Conservation (phyloP, 371 early-diverging fungal genomes). For the Mucor circinelloides region DNA sequence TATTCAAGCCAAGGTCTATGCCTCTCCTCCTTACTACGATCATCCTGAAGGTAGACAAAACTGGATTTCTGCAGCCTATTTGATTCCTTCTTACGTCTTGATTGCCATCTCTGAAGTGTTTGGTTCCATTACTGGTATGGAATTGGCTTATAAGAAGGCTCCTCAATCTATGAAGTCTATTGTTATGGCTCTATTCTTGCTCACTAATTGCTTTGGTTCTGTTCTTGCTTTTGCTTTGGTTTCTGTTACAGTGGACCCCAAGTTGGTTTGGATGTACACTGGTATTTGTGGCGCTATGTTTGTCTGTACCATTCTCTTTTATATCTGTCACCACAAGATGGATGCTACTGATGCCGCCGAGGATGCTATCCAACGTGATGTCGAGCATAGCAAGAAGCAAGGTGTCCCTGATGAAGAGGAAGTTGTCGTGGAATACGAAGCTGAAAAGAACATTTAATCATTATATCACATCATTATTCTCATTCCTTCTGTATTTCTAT, state of each 20-base stretch:
- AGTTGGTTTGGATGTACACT: slow-evolving; percentile 65
- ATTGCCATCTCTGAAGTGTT: slow-evolving; percentile 69
- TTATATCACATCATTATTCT: neutral
- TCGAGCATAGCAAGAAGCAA: neutral
- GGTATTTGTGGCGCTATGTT: slow-evolving; percentile 31
- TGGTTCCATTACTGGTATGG: slow-evolving; percentile 75
- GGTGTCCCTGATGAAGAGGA: slow-evolving; percentile 4
- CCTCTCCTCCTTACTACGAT: slow-evolving; percentile 7
- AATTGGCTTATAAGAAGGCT: slow-evolving; percentile 76
- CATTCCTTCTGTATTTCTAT: neutral
- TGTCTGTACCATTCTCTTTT: slow-evolving; percentile 21
- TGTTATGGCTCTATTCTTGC: slow-evolving; percentile 69
- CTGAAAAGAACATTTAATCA: slow-evolving; percentile 3
- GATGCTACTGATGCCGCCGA: slow-evolving; percentile 24
- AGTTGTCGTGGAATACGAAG: slow-evolving; percentile 10
- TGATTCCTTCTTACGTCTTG: slow-evolving; percentile 64
- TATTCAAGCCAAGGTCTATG: slow-evolving; percentile 71
- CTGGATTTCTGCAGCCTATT: slow-evolving; percentile 65
- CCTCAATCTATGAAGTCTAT: slow-evolving; percentile 72
- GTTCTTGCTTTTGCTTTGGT: slow-evolving; percentile 68
- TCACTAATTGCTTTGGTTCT: slow-evolving; percentile 68
- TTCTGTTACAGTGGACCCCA: slow-evolving; percentile 64
- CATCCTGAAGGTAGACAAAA: slow-evolving; percentile 34
- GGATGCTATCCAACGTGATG: slow-evolving; percentile 22
- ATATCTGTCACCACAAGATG: slow-evolving; percentile 24